phyloP scores from a whole-genome alignment of 768 basidiomycete genomes.

The Pleurotus djamor region DNA sequence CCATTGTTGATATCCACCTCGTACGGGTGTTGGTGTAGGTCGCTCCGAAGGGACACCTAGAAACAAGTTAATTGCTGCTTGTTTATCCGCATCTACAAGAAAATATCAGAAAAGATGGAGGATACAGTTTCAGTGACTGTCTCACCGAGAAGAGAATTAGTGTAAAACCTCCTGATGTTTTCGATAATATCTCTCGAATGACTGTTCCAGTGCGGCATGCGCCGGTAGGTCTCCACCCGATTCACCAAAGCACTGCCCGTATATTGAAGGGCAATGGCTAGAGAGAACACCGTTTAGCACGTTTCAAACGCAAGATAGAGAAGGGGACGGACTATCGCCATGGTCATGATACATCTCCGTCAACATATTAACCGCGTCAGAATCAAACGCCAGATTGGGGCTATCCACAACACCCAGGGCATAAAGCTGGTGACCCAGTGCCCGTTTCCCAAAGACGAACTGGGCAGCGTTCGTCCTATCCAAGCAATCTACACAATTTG shows the following conservation, averaged over 20 bases:
- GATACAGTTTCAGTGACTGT: background rate
- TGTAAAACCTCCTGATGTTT: conserved; percentile 91
- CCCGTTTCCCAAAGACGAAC: conserved; percentile 95
- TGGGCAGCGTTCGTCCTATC: conserved; percentile 97
- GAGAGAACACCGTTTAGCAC: background rate
- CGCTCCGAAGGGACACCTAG: conserved; percentile 70
- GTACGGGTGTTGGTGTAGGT: conserved; percentile 45
- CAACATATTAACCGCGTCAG: conserved; percentile 93
- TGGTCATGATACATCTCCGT: conserved; percentile 99
- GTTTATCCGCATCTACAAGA: conserved; percentile 83
- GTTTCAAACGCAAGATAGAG: too few species aligned
- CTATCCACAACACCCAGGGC: conserved; percentile 87
- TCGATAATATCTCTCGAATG: conserved; percentile 97
- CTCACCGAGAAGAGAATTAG: conserved; percentile 86
- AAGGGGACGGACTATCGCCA: conserved; percentile 66
- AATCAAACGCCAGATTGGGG: conserved; percentile 88
- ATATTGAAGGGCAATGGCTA: conserved; percentile 94
- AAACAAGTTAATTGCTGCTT: conserved; percentile 97
- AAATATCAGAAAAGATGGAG: conserved; percentile 1
- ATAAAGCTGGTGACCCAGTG: conserved; percentile 92
- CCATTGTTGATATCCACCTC: conserved; percentile 85
- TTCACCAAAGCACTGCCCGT: conserved; percentile 97
- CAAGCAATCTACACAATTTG: conserved; percentile 96
- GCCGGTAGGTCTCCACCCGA: conserved; percentile 91
- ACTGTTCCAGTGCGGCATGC: conserved; percentile 96